A percentile compares a stretch with the other conserved stretches of the same genome.
These are phyloP conservation scores for Glaciozyma antarctica DNA, from an alignment of 768 basidiomycete genomes.

Conservation along the genomic window DNA sequence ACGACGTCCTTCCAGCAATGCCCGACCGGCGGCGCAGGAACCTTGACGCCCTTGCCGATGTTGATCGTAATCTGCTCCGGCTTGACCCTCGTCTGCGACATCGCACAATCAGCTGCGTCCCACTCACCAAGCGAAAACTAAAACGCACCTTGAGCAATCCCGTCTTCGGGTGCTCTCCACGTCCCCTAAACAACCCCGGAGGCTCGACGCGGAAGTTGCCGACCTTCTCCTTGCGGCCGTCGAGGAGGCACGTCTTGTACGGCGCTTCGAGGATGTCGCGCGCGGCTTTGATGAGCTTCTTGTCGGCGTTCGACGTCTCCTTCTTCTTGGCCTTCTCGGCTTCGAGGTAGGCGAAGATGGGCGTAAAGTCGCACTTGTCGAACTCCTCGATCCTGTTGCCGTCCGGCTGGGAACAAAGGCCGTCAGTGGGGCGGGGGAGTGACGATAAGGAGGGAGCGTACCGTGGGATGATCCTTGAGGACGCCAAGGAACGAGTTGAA, in stretches of 20 bases:
- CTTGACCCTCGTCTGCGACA: conserved; percentile 61
- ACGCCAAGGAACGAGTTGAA: conserved; percentile 79
- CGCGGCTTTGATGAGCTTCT: conserved; percentile 78
- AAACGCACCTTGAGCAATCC: conserved; percentile 72
- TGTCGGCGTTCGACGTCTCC: conserved; percentile 68
- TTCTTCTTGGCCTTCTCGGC: conserved; percentile 89
- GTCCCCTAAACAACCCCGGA: conserved; percentile 94
- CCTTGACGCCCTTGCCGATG: conserved; percentile 63
- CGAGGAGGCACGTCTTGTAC: conserved; percentile 75
- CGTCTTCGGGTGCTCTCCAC: conserved; percentile 97
- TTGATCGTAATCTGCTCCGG: conserved; percentile 96
- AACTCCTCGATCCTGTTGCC: conserved; percentile 65
- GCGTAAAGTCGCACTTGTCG: conserved; percentile 80
- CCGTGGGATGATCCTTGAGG: conserved; percentile 71
- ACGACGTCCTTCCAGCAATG: conserved; percentile 81
- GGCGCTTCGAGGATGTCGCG: conserved; percentile 76
- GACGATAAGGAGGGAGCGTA: conserved; percentile 44
- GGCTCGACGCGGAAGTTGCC: conserved; percentile 98
- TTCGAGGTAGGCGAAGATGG: conserved; percentile 89
- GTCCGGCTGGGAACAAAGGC: conserved; percentile 45
- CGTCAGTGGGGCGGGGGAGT: conserved; percentile 34
- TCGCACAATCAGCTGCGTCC: not conserved
- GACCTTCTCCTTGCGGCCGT: conserved; percentile 94
- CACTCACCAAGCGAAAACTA: not conserved
- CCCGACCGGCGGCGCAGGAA: conserved; percentile 81